Evolutionary conservation across 2,329 filamentous ascomycete species (phyloP).

Genomic region (Phaeosphaeria sp.): DNA sequence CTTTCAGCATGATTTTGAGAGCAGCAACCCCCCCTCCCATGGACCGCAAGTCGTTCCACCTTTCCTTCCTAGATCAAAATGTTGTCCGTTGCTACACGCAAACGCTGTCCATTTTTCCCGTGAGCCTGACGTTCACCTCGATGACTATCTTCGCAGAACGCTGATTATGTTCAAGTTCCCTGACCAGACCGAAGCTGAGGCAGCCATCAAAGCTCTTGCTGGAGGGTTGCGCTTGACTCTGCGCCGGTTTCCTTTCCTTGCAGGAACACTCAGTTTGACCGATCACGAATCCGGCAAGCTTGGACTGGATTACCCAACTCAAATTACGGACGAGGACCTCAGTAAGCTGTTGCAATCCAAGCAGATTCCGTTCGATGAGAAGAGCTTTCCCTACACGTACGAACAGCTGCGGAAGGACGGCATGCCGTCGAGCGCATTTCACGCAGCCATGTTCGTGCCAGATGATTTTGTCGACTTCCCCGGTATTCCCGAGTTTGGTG

Average conservation of each 20-base stretch:
- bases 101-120: constrained; percentile 39
- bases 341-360: constrained; percentile 30
- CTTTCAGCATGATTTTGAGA: constrained; percentile 36
- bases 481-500: constrained; percentile 33
- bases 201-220: constrained; percentile 32
- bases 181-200: constrained; percentile 32
- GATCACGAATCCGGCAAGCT: constrained; percentile 33
- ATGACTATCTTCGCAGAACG: background rate
- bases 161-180: constrained; percentile 28
- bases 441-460: constrained; percentile 36
- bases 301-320: constrained; percentile 31
- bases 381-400: constrained; percentile 33
- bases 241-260: constrained; percentile 37
- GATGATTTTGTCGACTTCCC: constrained; percentile 35
- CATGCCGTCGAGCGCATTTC: constrained; percentile 44
- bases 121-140: constrained; percentile 5
- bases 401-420: constrained; percentile 36
- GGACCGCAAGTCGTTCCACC: constrained; percentile 32
- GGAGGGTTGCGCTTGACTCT: constrained; percentile 33
- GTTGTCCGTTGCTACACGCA: constrained; percentile 42
- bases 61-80: constrained; percentile 41
- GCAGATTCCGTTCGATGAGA: constrained; percentile 20
- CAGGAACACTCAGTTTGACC: constrained; percentile 36
- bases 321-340: constrained; percentile 23
- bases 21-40: constrained; percentile 22